These are phyloP conservation scores for Tremellales sp. DNA, from an alignment of 1,284 basidiomycete genomes.

Conservation along the genomic window DNA sequence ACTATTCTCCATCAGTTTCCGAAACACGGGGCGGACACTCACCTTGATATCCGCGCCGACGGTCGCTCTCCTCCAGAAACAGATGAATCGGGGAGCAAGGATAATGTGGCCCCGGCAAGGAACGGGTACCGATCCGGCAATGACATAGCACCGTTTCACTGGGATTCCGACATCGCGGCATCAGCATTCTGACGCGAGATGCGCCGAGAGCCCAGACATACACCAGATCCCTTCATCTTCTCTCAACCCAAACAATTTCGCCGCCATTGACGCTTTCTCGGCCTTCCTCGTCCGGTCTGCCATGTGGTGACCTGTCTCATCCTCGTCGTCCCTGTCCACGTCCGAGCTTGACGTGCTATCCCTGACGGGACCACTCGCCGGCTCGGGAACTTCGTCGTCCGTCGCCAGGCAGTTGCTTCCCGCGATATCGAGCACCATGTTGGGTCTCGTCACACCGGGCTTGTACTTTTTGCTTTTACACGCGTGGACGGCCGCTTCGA, in stretches of 20 bases:
- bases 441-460: constrained; percentile 17
- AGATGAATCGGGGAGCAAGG: constrained; percentile 40
- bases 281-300: constrained; percentile 27
- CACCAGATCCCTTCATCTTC: constrained; percentile 46
- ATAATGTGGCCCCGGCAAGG: constrained; percentile 47
- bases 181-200: neutral
- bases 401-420: constrained; percentile 36
- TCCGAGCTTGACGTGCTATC: constrained; percentile 8
- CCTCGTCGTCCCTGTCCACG: constrained; percentile 16
- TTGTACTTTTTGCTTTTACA: constrained; percentile 27
- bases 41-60: constrained; percentile 45
- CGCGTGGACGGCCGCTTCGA: constrained; percentile 25
- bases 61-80: constrained; percentile 46
- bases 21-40: constrained; percentile 4
- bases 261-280: constrained; percentile 34
- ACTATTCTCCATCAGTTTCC: constrained; percentile 48
- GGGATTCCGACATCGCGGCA: too few relatives aligned
- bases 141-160: constrained; percentile 48
- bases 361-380: too few relatives aligned
- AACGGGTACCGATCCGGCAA: constrained; percentile 25
- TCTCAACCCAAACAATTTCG: constrained; percentile 43
- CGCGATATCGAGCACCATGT: constrained; percentile 36
- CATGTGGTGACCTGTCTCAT: constrained; percentile 12
- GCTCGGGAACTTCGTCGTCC: constrained; percentile 25
- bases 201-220: constrained; percentile 15